Conservation (phyloP, 345 rosid species). For the Litchi chinensis region DNA sequence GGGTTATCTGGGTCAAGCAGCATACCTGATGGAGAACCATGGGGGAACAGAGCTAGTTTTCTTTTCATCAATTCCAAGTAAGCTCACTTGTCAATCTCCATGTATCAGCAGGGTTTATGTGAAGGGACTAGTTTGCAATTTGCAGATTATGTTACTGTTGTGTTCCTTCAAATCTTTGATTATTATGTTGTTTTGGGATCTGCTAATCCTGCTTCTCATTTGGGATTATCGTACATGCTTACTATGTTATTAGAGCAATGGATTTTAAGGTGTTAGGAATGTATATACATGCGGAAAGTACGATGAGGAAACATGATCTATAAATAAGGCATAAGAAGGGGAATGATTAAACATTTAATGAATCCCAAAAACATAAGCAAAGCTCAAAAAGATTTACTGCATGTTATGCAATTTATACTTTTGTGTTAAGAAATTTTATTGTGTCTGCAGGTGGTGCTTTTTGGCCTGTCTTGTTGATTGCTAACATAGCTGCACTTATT, state of each 20-base stretch:
- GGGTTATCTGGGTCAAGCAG: conserved; percentile 99
- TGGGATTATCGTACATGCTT: conserved; percentile 8
- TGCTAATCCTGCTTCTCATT: conserved; percentile 5
- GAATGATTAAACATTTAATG: background rate
- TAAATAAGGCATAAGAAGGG: background rate
- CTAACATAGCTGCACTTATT: conserved; percentile 91
- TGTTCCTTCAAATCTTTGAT: background rate
- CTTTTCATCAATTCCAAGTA: conserved; percentile 93
- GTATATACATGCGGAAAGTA: background rate
- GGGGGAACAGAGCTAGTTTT: conserved; percentile 63
- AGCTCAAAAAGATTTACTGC: background rate
- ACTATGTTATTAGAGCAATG: conserved; percentile 1
- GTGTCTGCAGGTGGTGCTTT: conserved; percentile 66
- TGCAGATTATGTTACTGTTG: background rate
- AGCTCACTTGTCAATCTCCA: conserved; percentile 28
- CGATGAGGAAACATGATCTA: background rate
- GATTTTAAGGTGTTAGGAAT: conserved; percentile 16
- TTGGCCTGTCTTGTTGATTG: conserved; percentile 88
- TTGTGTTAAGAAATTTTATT: conserved; percentile 13
- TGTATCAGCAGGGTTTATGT: background rate
- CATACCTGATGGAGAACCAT: conserved; percentile 76
- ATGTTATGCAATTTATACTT: background rate
- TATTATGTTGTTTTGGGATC: background rate
- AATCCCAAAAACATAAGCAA: background rate
- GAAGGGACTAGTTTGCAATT: background rate